These are phyloP conservation scores for Cenchrus americanus DNA, from an alignment of 176 grass and related monocot species.

Conservation along the genomic window DNA sequence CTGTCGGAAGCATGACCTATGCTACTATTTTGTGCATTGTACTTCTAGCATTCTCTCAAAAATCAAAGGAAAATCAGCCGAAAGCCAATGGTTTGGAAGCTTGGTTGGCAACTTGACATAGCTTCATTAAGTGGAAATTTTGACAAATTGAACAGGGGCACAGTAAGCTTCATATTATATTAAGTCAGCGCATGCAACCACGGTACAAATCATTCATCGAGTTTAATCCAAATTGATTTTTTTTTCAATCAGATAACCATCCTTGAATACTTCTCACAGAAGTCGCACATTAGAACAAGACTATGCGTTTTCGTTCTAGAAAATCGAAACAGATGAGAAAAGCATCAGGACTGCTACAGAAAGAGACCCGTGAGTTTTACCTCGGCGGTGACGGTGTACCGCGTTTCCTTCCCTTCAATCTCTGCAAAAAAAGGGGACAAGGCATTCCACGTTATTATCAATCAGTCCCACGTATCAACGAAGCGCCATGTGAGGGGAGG, in stretches of 20 bases:
- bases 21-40: neutral
- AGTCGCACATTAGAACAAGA: neutral
- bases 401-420: conserved; percentile 65
- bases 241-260: neutral
- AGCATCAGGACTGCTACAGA: neutral
- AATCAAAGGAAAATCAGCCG: conserved; percentile 1
- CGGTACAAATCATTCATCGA: neutral
- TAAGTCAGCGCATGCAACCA: neutral
- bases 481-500: neutral
- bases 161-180: neutral
- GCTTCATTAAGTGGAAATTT: neutral
- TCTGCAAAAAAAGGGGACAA: conserved; percentile 34
- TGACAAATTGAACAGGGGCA: neutral
- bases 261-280: neutral
- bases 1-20: neutral
- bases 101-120: neutral
- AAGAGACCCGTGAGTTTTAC: conserved; percentile 19
- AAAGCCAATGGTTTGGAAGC: neutral
- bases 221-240: neutral
- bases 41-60: neutral
- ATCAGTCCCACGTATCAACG: neutral
- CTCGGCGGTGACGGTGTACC: conserved; percentile 63
- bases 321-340: neutral
- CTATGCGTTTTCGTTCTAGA: neutral
- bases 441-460: neutral